Percentiles rank a stretch among this genome's conserved stretches.
phyloP scores from a whole-genome alignment of 164 flowering plant species.

The Nymphaea colorata region DNA sequence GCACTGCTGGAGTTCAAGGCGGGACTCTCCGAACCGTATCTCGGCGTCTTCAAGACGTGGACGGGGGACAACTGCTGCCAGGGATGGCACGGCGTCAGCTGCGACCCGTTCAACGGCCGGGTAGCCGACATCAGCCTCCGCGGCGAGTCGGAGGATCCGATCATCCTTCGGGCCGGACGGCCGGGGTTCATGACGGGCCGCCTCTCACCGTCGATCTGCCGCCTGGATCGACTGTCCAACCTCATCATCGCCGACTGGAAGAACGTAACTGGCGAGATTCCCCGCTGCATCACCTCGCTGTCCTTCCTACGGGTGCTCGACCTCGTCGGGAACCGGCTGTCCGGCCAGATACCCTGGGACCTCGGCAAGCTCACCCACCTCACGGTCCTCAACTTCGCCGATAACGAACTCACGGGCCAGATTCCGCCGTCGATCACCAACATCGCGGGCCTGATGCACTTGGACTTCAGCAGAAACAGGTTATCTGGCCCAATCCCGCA shows the following conservation, averaged over 20 bases:
- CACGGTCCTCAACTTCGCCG: constrained; percentile 71
- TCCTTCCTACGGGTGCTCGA: constrained; percentile 54
- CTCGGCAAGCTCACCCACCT: constrained; percentile 51
- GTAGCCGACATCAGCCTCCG: constrained; percentile 78
- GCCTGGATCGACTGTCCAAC: constrained; percentile 46
- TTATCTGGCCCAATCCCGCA: constrained; percentile 49
- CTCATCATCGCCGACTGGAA: constrained; percentile 57
- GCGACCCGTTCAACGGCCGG: constrained; percentile 46
- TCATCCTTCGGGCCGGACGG: constrained; percentile 40
- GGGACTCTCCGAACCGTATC: constrained; percentile 44
- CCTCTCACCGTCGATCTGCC: constrained; percentile 66
- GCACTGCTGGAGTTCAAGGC: constrained; percentile 56
- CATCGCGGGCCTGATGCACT: constrained; percentile 45
- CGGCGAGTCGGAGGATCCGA: constrained; percentile 82
- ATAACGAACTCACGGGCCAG: constrained; percentile 51
- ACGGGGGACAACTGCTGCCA: constrained; percentile 69
- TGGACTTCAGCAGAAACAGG: constrained; percentile 60
- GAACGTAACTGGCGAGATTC: constrained; percentile 57
- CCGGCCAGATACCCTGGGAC: constrained; percentile 51
- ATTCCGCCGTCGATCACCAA: constrained; percentile 51
- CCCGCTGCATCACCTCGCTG: constrained; percentile 44
- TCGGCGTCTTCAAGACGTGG: constrained; percentile 83
- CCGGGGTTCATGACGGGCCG: constrained; percentile 77
- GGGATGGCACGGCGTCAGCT: constrained; percentile 75
- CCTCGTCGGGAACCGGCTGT: constrained; percentile 53